Evolutionary conservation across 1,284 basidiomycete genomes (phyloP).

Genomic region (Chiua sp.): DNA sequence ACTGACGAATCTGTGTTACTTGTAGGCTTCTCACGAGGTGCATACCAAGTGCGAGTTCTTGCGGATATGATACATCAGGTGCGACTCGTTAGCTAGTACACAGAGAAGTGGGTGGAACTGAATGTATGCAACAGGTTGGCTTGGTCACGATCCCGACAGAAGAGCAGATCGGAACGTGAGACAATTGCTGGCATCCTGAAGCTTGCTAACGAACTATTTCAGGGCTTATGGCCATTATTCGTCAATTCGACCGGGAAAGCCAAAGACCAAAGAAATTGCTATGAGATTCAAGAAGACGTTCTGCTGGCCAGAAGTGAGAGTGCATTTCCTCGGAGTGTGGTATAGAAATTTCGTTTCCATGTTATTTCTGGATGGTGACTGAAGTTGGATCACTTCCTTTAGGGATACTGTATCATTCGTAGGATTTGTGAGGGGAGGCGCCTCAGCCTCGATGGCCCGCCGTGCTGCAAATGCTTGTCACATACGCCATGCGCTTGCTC

Average conservation of each 20-base stretch:
- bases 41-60: not conserved
- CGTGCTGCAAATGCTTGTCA: slow-evolving; percentile 34
- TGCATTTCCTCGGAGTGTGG: slow-evolving; percentile 50
- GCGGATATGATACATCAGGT: too few relatives aligned
- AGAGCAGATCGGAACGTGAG: not conserved
- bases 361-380: not conserved
- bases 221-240: slow-evolving; percentile 47
- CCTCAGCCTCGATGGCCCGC: slow-evolving; percentile 27
- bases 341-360: slow-evolving; percentile 15
- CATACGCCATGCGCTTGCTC: slow-evolving; percentile 48
- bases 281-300: too few relatives aligned
- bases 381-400: not conserved
- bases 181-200: too few relatives aligned
- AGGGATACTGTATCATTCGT: slow-evolving; percentile 52
- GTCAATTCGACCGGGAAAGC: slow-evolving; percentile 13
- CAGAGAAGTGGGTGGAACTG: not conserved
- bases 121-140: not conserved
- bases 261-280: slow-evolving; percentile 16
- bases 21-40: too few relatives aligned
- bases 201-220: too few relatives aligned
- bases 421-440: slow-evolving; percentile 30
- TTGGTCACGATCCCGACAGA: not conserved
- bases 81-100: not conserved
- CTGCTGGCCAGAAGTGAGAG: slow-evolving; percentile 31
- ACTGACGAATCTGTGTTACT: too few relatives aligned